Evolutionary conservation across 352 stramenopile genomes (phyloP), one percentile per base, ranked within the genome.

Genomic region (Elongisporangium prolatum): DNA sequence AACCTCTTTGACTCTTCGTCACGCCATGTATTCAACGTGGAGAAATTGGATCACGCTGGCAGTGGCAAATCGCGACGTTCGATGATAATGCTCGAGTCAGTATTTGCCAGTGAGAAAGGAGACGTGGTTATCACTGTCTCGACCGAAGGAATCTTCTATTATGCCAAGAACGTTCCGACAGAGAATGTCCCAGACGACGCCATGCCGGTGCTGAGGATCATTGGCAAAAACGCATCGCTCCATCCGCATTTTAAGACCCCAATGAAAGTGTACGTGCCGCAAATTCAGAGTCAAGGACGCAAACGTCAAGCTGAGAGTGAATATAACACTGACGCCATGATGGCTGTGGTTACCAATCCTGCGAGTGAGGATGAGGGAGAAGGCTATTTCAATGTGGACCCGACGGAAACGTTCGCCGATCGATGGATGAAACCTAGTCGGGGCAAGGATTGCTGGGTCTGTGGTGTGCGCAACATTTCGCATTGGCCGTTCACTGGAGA

Each of bases 131-230:
- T 89, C 60, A 75, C 77, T 0, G 71, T 92, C 24, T 89, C 78
- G 16, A 75, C 70, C 0, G 83, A 92, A 9, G 80, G 80, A 6
- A 82, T 88, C 37, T 86, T 92, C 53, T 92, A 92, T 60, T 90
- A 89, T 62, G 76, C 83, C 11, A 86, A 81, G 22, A 57, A 67
- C 8, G 47, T 79, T 34, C 64, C 68, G 16, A 63, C 37, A 48
- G 68, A 74, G 8, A 51, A 57, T 16, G 67, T 63, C 4, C 54
- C 50, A 3, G 54, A 65, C 13, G 52, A 61, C 24, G 20, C 51
- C 4, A 53, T 59, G 11, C 57, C 52, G 10, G 50, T 61, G 3
- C 56, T 91, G 34, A 66, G 69, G 4, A 86, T 91, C 61, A 88
- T 89, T 37, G 82, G 82, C 24, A 76, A 78, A 25, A 89, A 87